Conservation (phyloP, 768 basidiomycete genomes). For the Lentinula aciculospora region DNA sequence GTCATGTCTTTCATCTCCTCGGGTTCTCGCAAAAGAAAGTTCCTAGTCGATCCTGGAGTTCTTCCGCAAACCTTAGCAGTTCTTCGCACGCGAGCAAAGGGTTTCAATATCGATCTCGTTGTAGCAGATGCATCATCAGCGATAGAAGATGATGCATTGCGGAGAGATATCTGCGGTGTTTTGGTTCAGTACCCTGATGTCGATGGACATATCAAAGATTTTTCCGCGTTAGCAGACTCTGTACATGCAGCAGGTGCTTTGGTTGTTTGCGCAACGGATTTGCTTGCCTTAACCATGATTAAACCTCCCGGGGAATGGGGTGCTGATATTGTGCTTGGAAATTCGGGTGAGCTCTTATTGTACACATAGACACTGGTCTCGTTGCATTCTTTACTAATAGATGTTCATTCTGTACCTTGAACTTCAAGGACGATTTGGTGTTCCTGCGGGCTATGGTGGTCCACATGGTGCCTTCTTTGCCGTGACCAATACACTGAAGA, state of each 20-base stretch:
- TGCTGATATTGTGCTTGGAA: conserved; percentile 92
- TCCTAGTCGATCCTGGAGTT: conserved; percentile 81
- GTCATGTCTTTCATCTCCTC: conserved; percentile 79
- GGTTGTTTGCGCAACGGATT: conserved; percentile 84
- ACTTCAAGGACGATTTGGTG: conserved; percentile 66
- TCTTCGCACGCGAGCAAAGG: conserved; percentile 84
- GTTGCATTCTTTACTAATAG: neutral
- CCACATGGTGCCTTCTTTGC: conserved; percentile 98
- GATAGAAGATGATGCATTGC: conserved; percentile 46
- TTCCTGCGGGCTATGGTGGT: conserved; percentile 95
- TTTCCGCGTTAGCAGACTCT: conserved; percentile 52
- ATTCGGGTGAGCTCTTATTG: conserved; percentile 51
- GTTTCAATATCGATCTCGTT: conserved; percentile 83
- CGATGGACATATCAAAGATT: conserved; percentile 78
- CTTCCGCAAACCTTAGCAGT: conserved; percentile 89
- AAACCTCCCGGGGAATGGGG: conserved; percentile 99
- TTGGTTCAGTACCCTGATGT: conserved; percentile 94
- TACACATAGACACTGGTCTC: neutral
- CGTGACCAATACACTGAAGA: conserved; percentile 84
- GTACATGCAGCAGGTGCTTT: conserved; percentile 76
- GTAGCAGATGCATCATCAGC: conserved; percentile 54
- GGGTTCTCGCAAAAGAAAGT: conserved; percentile 70
- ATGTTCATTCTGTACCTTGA: neutral
- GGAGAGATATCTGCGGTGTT: conserved; percentile 73
- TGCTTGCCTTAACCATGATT: conserved; percentile 87